Evolutionary conservation across 805 yeast species (phyloP).

Genomic region (Clavispora carvajalis): DNA sequence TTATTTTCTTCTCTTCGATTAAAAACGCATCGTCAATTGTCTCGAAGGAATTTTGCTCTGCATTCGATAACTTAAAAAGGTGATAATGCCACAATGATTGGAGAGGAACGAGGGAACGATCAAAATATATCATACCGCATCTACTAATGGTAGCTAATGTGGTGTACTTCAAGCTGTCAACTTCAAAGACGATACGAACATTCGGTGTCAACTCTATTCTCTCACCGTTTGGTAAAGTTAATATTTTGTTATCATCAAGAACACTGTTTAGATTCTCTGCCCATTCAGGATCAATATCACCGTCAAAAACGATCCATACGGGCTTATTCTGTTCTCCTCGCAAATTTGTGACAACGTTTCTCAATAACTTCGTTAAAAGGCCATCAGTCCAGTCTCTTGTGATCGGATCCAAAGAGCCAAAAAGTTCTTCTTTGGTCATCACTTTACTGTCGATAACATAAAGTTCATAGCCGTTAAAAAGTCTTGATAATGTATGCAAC

Average conservation of each 20-base stretch:
- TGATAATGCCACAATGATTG: conserved; percentile 12
- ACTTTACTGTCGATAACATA: conserved; percentile 72
- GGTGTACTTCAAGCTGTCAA: conserved; percentile 56
- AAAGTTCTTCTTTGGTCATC: conserved; percentile 56
- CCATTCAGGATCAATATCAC: conserved; percentile 93
- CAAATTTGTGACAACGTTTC: conserved; percentile 50
- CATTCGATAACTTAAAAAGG: conserved; percentile 4
- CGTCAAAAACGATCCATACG: conserved; percentile 83
- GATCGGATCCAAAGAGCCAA: conserved; percentile 65
- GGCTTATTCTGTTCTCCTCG: conserved; percentile 53
- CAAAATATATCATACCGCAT: conserved; percentile 84
- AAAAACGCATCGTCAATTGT: conserved; percentile 3
- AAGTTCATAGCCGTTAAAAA: conserved; percentile 31
- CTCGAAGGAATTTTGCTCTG: not conserved
- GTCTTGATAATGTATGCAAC: conserved; percentile 37
- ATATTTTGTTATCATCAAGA: conserved; percentile 75
- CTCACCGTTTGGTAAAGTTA: conserved; percentile 90
- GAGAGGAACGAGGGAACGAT: conserved; percentile 21
- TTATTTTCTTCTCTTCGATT: conserved; percentile 3
- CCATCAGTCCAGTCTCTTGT: conserved; percentile 96
- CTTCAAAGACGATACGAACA: conserved; percentile 71
- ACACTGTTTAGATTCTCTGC: conserved; percentile 87
- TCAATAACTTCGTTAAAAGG: conserved; percentile 58
- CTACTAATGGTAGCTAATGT: conserved; percentile 92
- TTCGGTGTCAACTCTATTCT: conserved; percentile 62